Base-by-base conservation (phyloP, 768 basidiomycete genomes). In the Boletus patriciae region DNA sequence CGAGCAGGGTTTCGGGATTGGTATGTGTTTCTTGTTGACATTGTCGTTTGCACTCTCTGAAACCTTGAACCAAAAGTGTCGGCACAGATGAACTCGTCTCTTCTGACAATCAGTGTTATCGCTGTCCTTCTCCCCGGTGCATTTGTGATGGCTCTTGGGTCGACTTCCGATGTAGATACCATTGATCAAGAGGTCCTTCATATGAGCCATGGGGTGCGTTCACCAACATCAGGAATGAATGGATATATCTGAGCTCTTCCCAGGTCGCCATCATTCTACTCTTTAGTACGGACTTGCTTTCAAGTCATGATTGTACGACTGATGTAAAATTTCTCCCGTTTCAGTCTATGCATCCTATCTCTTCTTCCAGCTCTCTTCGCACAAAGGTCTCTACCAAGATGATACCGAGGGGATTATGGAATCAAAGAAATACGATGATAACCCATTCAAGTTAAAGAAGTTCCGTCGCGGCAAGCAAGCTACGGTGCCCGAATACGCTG, bases 281-380 rank as follows among this genome's bases (percentile, higher is more conserved):
- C n/a, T 77, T 87, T 67, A 86, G 90, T 91, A 67, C 41, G 84
- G 68, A 60, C 16, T n/a, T 19, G 11, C 31, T 45, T 33, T 43
- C 37, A 25, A 12, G 25, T 19, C 36, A 13, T 48, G 27, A 27
- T 23, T 36, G 7, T 25, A 42, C n/a, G 51, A 15, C 37, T 48
- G 52, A 59, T 46, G n/a, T 3, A 34, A 34, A 55, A 43, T 25
- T 54, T 27, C 19, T 33, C 19, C 29, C n/a, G 12, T 16, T 57
- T 9, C 48, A 91, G 89, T 91, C 57, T 94, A 94, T 64, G 67
- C 63, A 3, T 79, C 78, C n/a, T 92, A 90, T 63, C 79, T 94
- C 18, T 70, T 88, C 58, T 93, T 93, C 73, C 92, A 92, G 68
- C 75, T 91, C 4, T 88, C 78, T 75, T 91, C 90, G 0, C 91